Evolutionary conservation across 1,139 yeast species (phyloP).

Genomic region (Saccharomyces uvarum): DNA sequence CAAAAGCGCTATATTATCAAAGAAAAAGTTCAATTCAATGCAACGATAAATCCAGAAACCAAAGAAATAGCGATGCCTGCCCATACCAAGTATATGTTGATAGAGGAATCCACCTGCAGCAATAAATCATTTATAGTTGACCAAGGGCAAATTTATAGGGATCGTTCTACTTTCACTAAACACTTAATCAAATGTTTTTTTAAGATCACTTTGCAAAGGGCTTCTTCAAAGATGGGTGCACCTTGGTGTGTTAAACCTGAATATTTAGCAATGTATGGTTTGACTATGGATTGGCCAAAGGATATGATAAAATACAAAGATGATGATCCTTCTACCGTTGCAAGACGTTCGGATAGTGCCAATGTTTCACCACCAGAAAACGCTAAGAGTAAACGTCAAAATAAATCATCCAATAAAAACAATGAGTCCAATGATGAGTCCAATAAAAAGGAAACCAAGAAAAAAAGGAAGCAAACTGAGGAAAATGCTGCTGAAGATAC

Average conservation of each 20-base stretch:
- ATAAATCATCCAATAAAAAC: conserved; percentile 5
- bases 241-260: conserved; percentile 93
- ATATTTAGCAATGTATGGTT: conserved; percentile 39
- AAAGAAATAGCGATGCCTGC: conserved; percentile 49
- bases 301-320: conserved; percentile 29
- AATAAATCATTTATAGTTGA: conserved; percentile 64
- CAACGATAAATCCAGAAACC: conserved; percentile 30
- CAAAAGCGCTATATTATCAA: conserved; percentile 41
- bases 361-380: conserved; percentile 2
- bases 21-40: conserved; percentile 51
- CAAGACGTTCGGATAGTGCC: conserved; percentile 12
- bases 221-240: conserved; percentile 77
- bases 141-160: conserved; percentile 67
- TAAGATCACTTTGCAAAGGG: conserved; percentile 71
- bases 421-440: conserved; percentile 5
- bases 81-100: conserved; percentile 62
- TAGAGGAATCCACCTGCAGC: conserved; percentile 39
- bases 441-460: conserved; percentile 6
- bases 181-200: conserved; percentile 83
- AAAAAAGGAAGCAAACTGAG: conserved; percentile 10
- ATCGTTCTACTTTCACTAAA: conserved; percentile 81
- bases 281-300: conserved; percentile 32
- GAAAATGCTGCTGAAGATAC: conserved; percentile 5
- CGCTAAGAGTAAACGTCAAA: conserved; percentile 5
- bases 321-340: conserved; percentile 33